Base-by-base conservation (phyloP, 2,329 filamentous ascomycete genomes). In the Pestalotiopsis fici region DNA sequence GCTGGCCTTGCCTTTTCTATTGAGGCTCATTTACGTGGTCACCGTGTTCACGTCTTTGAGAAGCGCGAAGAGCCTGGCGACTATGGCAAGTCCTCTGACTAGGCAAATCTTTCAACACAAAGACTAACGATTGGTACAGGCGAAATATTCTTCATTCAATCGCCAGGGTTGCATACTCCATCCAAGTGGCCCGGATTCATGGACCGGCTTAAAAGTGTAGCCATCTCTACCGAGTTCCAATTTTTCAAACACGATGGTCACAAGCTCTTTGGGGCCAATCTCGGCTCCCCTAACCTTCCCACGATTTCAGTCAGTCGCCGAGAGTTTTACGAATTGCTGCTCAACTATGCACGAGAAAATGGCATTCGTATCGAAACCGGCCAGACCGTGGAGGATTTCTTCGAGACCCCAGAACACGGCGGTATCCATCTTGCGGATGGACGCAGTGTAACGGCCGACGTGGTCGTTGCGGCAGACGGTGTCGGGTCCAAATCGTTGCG, bases 391-490 rank as follows among this genome's bases (percentile, higher is more conserved):
- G n/a, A 21, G 4, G 55, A 59, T 27, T 59, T 27, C 28, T 59
- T 31, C 18, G 55, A 59, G 55, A 59, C 55, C 3, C 11, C 23
- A 18, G 55, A 21, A 5, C 55, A 31, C 9, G 55, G 55, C 55
- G 23, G 23, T 6, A 21, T 59, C 1, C 4, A 47, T 2, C 23
- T 59, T 5, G 18, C 55, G 4, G 55, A 59, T 18, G 55, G 23
- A 21, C 11, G 12, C 27, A 47, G 25, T 18, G n/a, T 18, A 18
- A 21, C 47, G 7, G 65, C 65, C 18, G 65, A 66, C 27, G 15
- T 66, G 1, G 65, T 66, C 21, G 37, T 62, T 4, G 65, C 65
- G 13, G 65, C 65, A 25, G 65, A 66, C 28, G 65, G 65, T 3
- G 47, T 62, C 25, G 65, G 57, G 2, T 61, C 65, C 15, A 61